phyloP scores from a whole-genome alignment of 225 moss, liverwort and hornwort genomes.

The Sphagnum tenellum region DNA sequence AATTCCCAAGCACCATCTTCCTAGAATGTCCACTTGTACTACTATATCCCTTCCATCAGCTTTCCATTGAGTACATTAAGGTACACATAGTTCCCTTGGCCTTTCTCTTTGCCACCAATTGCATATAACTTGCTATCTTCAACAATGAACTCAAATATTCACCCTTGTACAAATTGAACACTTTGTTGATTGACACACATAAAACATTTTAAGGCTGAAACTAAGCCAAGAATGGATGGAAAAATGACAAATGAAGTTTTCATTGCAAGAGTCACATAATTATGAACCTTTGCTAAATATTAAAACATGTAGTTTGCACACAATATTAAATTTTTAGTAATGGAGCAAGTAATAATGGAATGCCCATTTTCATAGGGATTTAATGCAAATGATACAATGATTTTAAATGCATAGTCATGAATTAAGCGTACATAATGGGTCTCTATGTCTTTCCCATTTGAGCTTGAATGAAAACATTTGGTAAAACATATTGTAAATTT shows the following conservation, averaged over 20 bases:
- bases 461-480: slow-evolving; percentile 62
- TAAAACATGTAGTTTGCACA: slow-evolving; percentile 84
- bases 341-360: slow-evolving; percentile 91
- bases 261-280: too few relatives aligned
- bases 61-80: slow-evolving; percentile 92
- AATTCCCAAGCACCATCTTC: slow-evolving; percentile 77
- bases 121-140: slow-evolving; percentile 74
- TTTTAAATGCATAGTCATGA: slow-evolving; percentile 94
- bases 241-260: too few relatives aligned
- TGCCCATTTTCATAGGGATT: slow-evolving; percentile 91
- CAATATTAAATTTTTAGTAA: slow-evolving; percentile 82
- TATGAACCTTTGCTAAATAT: slow-evolving; percentile 34
- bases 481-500: slow-evolving; percentile 90
- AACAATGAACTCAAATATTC: slow-evolving; percentile 82
- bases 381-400: slow-evolving; percentile 65
- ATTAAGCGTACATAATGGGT: slow-evolving; percentile 78
- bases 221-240: too few relatives aligned
- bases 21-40: slow-evolving; percentile 80
- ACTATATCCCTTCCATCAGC: slow-evolving; percentile 80
- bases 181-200: too few relatives aligned
- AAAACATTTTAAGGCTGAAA: too few relatives aligned
- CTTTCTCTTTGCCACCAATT: slow-evolving; percentile 79
- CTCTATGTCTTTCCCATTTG: slow-evolving; percentile 87
- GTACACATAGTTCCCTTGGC: slow-evolving; percentile 92
- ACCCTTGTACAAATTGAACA: slow-evolving; percentile 35